Percentiles rank a stretch among this genome's conserved stretches.
Conservation (phyloP, 2,329 filamentous ascomycete species). For the Aschersonia sp. region DNA sequence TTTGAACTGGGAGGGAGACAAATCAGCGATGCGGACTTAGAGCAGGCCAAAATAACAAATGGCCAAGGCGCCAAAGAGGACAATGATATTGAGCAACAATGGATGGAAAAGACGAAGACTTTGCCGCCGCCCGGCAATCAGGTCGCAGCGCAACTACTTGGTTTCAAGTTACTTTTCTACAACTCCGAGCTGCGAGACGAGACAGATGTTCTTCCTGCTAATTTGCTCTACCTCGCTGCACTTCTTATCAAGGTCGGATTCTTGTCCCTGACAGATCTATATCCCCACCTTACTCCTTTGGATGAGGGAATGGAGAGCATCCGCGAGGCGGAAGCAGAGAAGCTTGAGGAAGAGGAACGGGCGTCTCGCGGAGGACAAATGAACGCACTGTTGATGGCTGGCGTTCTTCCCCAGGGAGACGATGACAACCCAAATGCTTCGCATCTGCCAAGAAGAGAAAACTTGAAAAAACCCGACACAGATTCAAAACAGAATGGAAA, state of each 20-base stretch:
- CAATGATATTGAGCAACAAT: conserved; percentile 47
- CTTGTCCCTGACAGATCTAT: conserved; percentile 80
- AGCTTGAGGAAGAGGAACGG: conserved; percentile 65
- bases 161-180: conserved; percentile 95
- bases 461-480: conserved; percentile 33
- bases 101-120: conserved; percentile 70
- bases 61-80: conserved; percentile 27
- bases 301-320: conserved; percentile 73
- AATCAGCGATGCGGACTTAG: conserved; percentile 43
- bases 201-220: conserved; percentile 71
- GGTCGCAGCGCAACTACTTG: conserved; percentile 84
- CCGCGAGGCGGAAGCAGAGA: conserved; percentile 54
- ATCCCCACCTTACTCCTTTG: conserved; percentile 76
- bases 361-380: conserved; percentile 51
- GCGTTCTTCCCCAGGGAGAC: conserved; percentile 49
- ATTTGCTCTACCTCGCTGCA: conserved; percentile 82
- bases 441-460: conserved; percentile 33
- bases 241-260: conserved; percentile 95
- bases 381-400: conserved; percentile 80
- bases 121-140: conserved; percentile 76
- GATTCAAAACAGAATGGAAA: conserved; percentile 32
- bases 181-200: conserved; percentile 64
- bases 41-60: conserved; percentile 24
- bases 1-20: conserved; percentile 73
- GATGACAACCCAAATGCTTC: conserved; percentile 53